Conservation (phyloP, 371 early-diverging fungal species). For the Saksenaea vasiformis region DNA sequence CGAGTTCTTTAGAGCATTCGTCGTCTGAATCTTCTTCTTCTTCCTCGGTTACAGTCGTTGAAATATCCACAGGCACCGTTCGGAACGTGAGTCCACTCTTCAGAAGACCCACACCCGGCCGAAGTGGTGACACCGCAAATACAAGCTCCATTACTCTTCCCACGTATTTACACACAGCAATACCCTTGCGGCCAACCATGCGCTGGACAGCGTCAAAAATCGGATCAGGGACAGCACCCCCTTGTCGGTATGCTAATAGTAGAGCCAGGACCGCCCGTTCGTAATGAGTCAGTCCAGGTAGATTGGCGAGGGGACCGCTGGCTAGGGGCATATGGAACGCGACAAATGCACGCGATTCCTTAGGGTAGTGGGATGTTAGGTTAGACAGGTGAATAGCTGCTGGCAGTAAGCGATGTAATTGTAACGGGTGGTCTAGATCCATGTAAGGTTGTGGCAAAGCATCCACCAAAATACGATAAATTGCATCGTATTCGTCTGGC, state of each 20-base stretch:
- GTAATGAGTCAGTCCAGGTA: conserved; percentile 58
- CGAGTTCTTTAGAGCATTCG: conserved; percentile 27
- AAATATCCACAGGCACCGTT: background rate
- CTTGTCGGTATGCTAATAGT: conserved; percentile 56
- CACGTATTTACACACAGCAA: conserved; percentile 44
- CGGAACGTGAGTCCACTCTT: conserved; percentile 25
- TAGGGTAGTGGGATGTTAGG: conserved; percentile 57
- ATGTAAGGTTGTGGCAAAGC: conserved; percentile 39
- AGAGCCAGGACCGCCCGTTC: conserved; percentile 60
- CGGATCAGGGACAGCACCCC: conserved; percentile 54
- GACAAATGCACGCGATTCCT: conserved; percentile 61
- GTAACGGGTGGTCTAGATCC: conserved; percentile 32
- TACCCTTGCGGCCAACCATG: conserved; percentile 41
- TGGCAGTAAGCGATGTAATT: conserved; percentile 55
- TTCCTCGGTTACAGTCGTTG: background rate
- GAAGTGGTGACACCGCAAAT: conserved; percentile 44
- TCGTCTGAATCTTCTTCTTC: conserved; percentile 11
- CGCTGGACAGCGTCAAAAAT: conserved; percentile 38
- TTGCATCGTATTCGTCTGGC: conserved; percentile 34
- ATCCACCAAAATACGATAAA: conserved; percentile 29
- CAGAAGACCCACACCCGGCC: conserved; percentile 37
- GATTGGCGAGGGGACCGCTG: conserved; percentile 59
- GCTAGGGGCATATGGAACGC: conserved; percentile 64
- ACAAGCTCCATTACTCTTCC: conserved; percentile 50
- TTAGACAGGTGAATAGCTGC: conserved; percentile 57